Percentiles rank a stretch among this genome's conserved stretches.
Evolutionary conservation across 2,329 filamentous ascomycete species (phyloP).

Genomic region (Trichoderma oligosporum): DNA sequence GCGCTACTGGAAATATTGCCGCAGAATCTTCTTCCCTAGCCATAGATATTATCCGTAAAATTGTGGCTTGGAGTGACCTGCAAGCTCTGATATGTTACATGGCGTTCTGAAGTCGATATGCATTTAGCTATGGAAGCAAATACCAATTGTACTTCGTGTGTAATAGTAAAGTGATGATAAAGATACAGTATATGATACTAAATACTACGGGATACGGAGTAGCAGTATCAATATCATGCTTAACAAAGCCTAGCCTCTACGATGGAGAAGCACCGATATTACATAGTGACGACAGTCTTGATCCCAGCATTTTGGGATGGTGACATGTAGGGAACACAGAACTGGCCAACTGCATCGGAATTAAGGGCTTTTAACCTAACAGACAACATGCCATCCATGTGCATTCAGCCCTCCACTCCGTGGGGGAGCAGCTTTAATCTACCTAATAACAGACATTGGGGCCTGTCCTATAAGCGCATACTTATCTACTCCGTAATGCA

Average conservation of each 20-base stretch:
- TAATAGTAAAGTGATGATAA: too few species aligned
- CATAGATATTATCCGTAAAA: conserved; percentile 2
- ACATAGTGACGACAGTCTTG: neutral
- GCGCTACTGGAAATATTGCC: neutral
- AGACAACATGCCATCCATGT: neutral
- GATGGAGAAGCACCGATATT: too few species aligned
- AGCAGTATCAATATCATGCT: too few species aligned
- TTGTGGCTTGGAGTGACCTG: neutral
- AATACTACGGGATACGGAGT: too few species aligned
- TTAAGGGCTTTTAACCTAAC: neutral
- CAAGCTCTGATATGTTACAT: conserved; percentile 7
- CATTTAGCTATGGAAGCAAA: neutral
- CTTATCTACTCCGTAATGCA: neutral
- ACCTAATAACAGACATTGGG: neutral
- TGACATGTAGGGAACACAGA: neutral
- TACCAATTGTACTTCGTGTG: too few species aligned
- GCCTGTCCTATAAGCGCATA: neutral
- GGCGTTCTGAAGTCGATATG: neutral
- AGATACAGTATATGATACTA: too few species aligned
- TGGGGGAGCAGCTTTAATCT: conserved; percentile 1
- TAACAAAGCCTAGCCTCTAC: too few species aligned
- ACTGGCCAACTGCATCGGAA: neutral
- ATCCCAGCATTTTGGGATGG: conserved; percentile 10
- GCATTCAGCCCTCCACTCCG: neutral
- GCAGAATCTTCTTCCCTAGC: neutral